phyloP scores from a whole-genome alignment of 148 eudicot genomes.

The Pouteria glomerata region DNA sequence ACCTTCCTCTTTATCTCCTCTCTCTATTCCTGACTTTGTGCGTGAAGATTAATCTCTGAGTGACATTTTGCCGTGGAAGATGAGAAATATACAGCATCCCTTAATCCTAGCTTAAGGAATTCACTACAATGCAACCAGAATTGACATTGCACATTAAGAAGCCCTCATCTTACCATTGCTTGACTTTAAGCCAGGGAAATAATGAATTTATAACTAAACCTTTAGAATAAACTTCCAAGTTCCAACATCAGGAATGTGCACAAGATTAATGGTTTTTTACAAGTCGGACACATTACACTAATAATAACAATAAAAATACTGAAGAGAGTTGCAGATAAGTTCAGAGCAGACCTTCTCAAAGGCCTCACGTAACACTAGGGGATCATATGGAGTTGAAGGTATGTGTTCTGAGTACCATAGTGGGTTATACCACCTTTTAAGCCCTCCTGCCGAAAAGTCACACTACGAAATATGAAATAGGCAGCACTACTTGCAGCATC shows the following conservation, averaged over 20 bases:
- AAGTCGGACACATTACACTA: not conserved
- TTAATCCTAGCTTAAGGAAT: not conserved
- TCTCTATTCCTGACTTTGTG: too few species aligned
- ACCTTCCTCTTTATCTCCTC: too few species aligned
- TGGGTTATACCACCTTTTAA: slow-evolving; percentile 91
- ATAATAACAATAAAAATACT: not conserved
- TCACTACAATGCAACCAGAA: slow-evolving; percentile 7
- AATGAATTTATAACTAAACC: too few species aligned
- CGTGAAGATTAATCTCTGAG: too few species aligned
- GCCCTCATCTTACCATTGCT: not conserved
- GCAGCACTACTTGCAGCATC: not conserved
- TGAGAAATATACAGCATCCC: not conserved
- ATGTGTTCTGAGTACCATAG: slow-evolving; percentile 66
- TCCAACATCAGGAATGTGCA: not conserved
- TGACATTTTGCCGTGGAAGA: too few species aligned
- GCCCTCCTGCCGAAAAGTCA: slow-evolving; percentile 43
- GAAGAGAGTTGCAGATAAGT: not conserved
- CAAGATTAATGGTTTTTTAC: too few species aligned
- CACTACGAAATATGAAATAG: slow-evolving; percentile 5
- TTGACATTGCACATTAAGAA: not conserved
- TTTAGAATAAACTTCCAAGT: not conserved
- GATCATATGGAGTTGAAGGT: slow-evolving; percentile 69
- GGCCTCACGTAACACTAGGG: slow-evolving; percentile 61
- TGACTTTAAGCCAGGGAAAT: not conserved
- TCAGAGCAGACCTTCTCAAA: slow-evolving; percentile 65